phyloP scores from a whole-genome alignment of 2,329 filamentous ascomycete species.

The Ustulina deusta region DNA sequence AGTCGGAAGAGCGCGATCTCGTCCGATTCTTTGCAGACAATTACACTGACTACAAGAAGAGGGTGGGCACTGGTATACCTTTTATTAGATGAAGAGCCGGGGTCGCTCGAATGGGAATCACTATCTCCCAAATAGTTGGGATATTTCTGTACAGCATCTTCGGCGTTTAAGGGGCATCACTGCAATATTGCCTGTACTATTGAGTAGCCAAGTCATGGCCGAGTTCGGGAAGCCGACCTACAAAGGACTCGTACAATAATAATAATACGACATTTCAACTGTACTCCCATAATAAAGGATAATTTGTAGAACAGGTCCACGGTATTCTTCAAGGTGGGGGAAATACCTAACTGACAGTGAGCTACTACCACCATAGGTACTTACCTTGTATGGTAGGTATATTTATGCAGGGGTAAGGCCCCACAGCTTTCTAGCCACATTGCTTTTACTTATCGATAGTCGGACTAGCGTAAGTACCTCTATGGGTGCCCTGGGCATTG shows the following conservation, averaged over 20 bases:
- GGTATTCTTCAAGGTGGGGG: background rate
- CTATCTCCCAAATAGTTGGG: background rate
- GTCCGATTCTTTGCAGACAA: conserved; percentile 86
- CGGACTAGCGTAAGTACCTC: background rate
- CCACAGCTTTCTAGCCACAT: conserved; percentile 34
- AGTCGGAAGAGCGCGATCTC: conserved; percentile 81
- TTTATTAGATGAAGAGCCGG: conserved; percentile 65
- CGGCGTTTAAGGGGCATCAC: background rate
- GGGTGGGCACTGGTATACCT: conserved; percentile 83
- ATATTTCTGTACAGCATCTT: background rate
- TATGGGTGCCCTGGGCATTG: conserved; percentile 36
- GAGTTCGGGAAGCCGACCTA: background rate
- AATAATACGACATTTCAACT: background rate
- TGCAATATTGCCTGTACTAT: background rate
- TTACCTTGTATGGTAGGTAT: conserved; percentile 42
- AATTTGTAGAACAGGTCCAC: too few relatives aligned
- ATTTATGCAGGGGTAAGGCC: conserved; percentile 13
- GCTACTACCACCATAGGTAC: background rate
- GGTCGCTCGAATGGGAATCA: background rate
- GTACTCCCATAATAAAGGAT: background rate
- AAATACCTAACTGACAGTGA: too few relatives aligned
- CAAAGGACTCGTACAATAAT: background rate
- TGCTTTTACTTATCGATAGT: conserved; percentile 46
- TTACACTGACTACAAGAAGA: conserved; percentile 78
- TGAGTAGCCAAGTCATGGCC: background rate